Percentiles rank a stretch among this genome's conserved stretches.
phyloP scores from a whole-genome alignment of 1,139 yeast genomes.

The Diutina ranongensis region DNA sequence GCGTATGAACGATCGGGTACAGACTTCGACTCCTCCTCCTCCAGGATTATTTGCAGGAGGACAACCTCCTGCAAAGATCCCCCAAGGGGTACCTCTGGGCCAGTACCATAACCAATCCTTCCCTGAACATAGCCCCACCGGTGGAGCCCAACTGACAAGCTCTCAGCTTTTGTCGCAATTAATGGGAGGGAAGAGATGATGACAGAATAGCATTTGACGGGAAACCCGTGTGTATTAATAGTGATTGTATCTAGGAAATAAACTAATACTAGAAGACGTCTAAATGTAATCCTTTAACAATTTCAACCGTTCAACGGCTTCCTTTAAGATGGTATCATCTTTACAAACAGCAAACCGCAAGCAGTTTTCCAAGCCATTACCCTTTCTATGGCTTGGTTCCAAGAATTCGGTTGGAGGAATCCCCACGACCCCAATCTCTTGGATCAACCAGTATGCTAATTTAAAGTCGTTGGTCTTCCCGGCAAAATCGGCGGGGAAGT shows the following conservation, averaged over 20 bases:
- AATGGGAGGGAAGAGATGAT: constrained; percentile 51
- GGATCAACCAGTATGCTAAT: constrained; percentile 84
- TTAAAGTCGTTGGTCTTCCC: constrained; percentile 74
- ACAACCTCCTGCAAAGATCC: constrained; percentile 8
- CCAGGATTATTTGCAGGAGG: constrained; percentile 25
- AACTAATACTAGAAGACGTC: neutral
- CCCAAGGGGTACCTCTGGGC: constrained; percentile 8
- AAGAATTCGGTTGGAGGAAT: constrained; percentile 95
- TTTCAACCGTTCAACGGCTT: constrained; percentile 68
- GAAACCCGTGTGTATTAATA: neutral
- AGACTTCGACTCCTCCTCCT: constrained; percentile 30
- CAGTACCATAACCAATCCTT: constrained; percentile 10
- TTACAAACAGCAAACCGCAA: constrained; percentile 94
- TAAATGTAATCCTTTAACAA: constrained; percentile 48
- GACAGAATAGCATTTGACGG: neutral
- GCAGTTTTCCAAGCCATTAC: constrained; percentile 69
- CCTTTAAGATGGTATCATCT: constrained; percentile 66
- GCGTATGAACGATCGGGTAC: constrained; percentile 22
- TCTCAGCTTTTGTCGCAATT: constrained; percentile 60
- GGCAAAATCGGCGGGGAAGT: constrained; percentile 58
- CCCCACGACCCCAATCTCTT: constrained; percentile 87
- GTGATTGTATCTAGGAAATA: neutral
- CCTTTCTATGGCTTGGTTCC: constrained; percentile 44
- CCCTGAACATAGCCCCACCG: constrained; percentile 16
- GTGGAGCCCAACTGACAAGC: constrained; percentile 26